These are phyloP conservation scores for Botryotinia narcissicola DNA, from an alignment of 2,329 filamentous ascomycete genomes.

Conservation along the genomic window DNA sequence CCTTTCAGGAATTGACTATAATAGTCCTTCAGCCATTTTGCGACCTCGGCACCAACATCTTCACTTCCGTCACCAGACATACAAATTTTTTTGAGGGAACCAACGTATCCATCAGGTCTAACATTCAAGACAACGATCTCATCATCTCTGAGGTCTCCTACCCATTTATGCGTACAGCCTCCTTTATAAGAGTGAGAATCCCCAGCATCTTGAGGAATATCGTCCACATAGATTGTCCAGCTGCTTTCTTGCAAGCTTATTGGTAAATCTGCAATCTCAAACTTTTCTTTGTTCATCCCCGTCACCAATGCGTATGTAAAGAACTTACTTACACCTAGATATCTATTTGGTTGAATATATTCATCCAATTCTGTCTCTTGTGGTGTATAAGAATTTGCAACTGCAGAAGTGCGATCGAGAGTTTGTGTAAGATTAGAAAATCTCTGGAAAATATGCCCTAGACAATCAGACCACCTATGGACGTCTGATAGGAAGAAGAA, in stretches of 20 bases:
- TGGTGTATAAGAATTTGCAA: slow-evolving; percentile 60
- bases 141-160: slow-evolving; percentile 50
- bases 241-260: slow-evolving; percentile 59
- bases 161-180: slow-evolving; percentile 62
- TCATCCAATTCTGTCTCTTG: slow-evolving; percentile 62
- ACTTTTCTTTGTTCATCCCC: slow-evolving; percentile 57
- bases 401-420: slow-evolving; percentile 57
- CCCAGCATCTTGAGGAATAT: slow-evolving; percentile 53
- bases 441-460: slow-evolving; percentile 56
- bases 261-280: slow-evolving; percentile 67
- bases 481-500: slow-evolving; percentile 69
- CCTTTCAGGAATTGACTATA: slow-evolving; percentile 46
- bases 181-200: slow-evolving; percentile 42
- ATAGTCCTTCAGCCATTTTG: slow-evolving; percentile 50
- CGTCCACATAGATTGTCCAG: slow-evolving; percentile 72
- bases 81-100: slow-evolving; percentile 48
- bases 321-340: slow-evolving; percentile 64
- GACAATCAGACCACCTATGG: slow-evolving; percentile 53
- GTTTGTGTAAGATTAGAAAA: slow-evolving; percentile 53
- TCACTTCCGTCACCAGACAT: slow-evolving; percentile 39
- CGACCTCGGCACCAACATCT: slow-evolving; percentile 38
- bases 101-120: slow-evolving; percentile 72
- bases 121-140: slow-evolving; percentile 66
- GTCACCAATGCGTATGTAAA: slow-evolving; percentile 71
- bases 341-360: slow-evolving; percentile 65